Percentiles rank a stretch among this genome's conserved stretches.
Evolutionary conservation across 345 rosid genomes (phyloP).

Genomic region (Lepidium sativum): DNA sequence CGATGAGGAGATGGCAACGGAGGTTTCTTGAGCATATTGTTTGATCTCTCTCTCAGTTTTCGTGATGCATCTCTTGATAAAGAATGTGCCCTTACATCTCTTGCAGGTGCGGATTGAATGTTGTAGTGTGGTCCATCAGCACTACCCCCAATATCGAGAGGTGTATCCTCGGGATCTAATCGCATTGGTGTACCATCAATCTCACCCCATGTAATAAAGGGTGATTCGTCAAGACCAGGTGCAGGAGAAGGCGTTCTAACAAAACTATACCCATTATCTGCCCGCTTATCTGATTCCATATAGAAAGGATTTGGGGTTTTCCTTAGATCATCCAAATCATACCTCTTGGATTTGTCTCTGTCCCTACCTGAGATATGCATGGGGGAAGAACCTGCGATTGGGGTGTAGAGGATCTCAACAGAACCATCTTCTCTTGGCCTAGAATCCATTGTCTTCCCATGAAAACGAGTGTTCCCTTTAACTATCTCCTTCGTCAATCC

Average conservation of each 20-base stretch:
- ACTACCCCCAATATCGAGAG: constrained; percentile 80
- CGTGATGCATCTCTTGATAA: constrained; percentile 87
- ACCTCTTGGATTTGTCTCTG: constrained; percentile 68
- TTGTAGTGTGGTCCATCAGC: constrained; percentile 78
- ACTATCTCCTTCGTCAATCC: constrained; percentile 76
- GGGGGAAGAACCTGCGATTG: constrained; percentile 69
- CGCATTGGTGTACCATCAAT: constrained; percentile 94
- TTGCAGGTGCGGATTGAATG: constrained; percentile 63
- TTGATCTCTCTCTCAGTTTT: constrained; percentile 69
- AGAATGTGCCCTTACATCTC: constrained; percentile 83
- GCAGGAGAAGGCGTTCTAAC: constrained; percentile 95
- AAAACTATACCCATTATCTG: constrained; percentile 81
- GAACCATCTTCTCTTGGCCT: constrained; percentile 77
- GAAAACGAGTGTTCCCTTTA: constrained; percentile 65
- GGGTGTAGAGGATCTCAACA: constrained; percentile 73
- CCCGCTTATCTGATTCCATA: constrained; percentile 61
- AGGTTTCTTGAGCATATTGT: constrained; percentile 78
- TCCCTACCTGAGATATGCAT: constrained; percentile 53
- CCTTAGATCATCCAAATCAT: constrained; percentile 85
- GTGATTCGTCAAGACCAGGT: constrained; percentile 85
- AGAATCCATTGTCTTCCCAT: constrained; percentile 78
- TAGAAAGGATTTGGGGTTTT: constrained; percentile 76
- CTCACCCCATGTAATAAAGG: constrained; percentile 98
- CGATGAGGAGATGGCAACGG: constrained; percentile 84
- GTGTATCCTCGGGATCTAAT: constrained; percentile 83